Evolutionary conservation across 2,329 filamentous ascomycete genomes (phyloP), one percentile per base, ranked within the genome.

Genomic region (Aspergillus flavus): DNA sequence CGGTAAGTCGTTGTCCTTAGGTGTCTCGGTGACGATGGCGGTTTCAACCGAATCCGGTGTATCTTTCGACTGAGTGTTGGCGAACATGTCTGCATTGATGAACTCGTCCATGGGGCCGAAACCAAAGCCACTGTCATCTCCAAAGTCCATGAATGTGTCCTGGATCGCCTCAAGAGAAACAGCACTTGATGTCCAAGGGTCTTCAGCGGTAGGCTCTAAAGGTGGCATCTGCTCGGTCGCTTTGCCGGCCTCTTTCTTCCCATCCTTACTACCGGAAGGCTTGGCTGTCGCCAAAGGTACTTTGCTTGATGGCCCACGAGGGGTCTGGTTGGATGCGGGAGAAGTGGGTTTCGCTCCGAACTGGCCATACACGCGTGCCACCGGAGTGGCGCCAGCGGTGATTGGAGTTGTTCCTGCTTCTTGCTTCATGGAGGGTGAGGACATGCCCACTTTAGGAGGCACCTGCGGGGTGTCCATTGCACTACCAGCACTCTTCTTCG

Each of bases 1-100:
- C 34, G 70, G 71, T 11, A 75, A 62, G 10, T 80, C 77, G 48
- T 69, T 72, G 50, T 76, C 75, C 59, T 75, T 76, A 2, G 78
- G 77, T 1, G 78, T 80, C 64, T 77, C 68, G 34, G 76, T 77
- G 60, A 74, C 71, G 53, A 73, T 62, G 23, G 70, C 73, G 26
- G 69, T 68, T 57, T 79, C 77, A 23, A 75, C 69, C 3, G 78
- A 79, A 61, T 79, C 76, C 4, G 77, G 77, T 0, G 78, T 79
- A 55, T 78, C 73, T 43, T 77, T 69, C 4, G 72, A 66, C 46
- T 75, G 74, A 5, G 69, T 72, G 45, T 69, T 69, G 36, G 65
- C 70, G 58, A 78, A 79, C 71, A 75, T 74, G 43, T 79, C 74
- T 1, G 73, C 62, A 41, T 76, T 75, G 56, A 79, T 66, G 50